phyloP scores from a whole-genome alignment of 305 asterid genomes.

The Fraxinus baroniana region DNA sequence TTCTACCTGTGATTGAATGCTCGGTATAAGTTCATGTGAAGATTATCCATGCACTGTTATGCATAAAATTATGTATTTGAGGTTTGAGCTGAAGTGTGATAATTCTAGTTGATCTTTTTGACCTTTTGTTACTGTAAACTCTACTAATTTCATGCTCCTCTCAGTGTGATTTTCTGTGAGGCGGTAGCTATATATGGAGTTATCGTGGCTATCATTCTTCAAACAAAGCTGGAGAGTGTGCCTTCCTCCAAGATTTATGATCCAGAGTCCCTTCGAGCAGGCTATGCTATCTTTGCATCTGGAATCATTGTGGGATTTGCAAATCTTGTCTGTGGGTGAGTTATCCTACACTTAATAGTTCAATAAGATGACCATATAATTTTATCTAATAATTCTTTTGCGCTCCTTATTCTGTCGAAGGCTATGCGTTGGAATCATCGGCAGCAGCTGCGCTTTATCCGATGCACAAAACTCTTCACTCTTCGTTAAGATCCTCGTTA shows the following conservation, averaged over 20 bases:
- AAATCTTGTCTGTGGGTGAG: slow-evolving; percentile 97
- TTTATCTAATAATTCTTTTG: slow-evolving; percentile 11
- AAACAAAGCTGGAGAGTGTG: slow-evolving; percentile 92
- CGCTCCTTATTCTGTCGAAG: slow-evolving; percentile 31
- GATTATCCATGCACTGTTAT: not conserved
- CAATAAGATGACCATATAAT: not conserved
- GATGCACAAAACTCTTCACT: slow-evolving; percentile 96
- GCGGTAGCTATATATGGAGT: slow-evolving; percentile 99
- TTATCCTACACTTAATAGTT: slow-evolving; percentile 12
- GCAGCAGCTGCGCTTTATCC: slow-evolving; percentile 97
- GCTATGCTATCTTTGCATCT: slow-evolving; percentile 96
- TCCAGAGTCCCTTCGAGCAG: slow-evolving; percentile 93
- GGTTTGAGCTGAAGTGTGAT: slow-evolving; percentile 13
- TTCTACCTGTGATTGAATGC: not conserved
- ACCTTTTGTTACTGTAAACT: not conserved
- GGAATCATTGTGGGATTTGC: slow-evolving; percentile 97
- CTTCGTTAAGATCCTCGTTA: slow-evolving; percentile 92
- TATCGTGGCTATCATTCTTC: slow-evolving; percentile 97
- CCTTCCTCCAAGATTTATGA: slow-evolving; percentile 69
- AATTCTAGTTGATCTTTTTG: slow-evolving; percentile 3
- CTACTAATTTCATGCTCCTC: slow-evolving; percentile 10
- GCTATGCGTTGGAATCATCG: slow-evolving; percentile 92
- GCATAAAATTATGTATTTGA: not conserved
- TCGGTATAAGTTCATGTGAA: not conserved
- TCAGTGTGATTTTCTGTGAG: slow-evolving; percentile 96